Evolutionary conservation across 306 rosid genomes (phyloP).

Genomic region (Sicyos edulis): DNA sequence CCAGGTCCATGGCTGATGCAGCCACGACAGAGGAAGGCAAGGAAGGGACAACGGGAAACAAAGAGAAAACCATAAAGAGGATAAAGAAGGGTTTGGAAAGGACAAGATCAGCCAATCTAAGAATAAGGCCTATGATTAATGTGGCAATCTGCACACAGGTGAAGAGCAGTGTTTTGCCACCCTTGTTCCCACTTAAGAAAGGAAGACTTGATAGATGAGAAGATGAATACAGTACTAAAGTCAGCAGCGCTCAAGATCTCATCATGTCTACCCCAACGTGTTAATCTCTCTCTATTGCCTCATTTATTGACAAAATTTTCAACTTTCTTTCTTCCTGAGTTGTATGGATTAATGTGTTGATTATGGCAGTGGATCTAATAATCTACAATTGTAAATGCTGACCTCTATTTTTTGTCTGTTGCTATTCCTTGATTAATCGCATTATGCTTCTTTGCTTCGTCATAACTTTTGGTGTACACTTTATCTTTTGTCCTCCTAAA

Average conservation of each 20-base stretch:
- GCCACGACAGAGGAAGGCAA: constrained; percentile 53
- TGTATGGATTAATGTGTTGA: constrained; percentile 18
- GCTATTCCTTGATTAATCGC: constrained; percentile 21
- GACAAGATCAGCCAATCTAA: constrained; percentile 81
- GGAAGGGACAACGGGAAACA: constrained; percentile 35
- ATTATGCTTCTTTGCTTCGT: background rate
- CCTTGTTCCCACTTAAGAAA: constrained; percentile 80
- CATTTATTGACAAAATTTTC: constrained; percentile 35
- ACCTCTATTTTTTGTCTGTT: constrained; percentile 44
- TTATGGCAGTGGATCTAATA: constrained; percentile 33
- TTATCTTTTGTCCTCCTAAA: constrained; percentile 11
- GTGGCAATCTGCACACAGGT: constrained; percentile 86
- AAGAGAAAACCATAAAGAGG: constrained; percentile 61
- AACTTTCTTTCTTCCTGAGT: constrained; percentile 29
- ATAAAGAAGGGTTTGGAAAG: constrained; percentile 81
- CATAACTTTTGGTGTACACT: constrained; percentile 7
- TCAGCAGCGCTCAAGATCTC: constrained; percentile 31
- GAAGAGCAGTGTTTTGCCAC: constrained; percentile 74
- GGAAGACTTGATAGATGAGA: constrained; percentile 70
- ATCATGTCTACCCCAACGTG: constrained; percentile 30
- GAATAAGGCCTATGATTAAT: constrained; percentile 90
- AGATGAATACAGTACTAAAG: constrained; percentile 13
- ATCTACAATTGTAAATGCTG: constrained; percentile 62
- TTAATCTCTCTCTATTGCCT: constrained; percentile 25
- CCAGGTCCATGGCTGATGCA: constrained; percentile 60